phyloP scores from a whole-genome alignment of 2,329 filamentous ascomycete genomes.

The Cytospora paraplurivora region DNA sequence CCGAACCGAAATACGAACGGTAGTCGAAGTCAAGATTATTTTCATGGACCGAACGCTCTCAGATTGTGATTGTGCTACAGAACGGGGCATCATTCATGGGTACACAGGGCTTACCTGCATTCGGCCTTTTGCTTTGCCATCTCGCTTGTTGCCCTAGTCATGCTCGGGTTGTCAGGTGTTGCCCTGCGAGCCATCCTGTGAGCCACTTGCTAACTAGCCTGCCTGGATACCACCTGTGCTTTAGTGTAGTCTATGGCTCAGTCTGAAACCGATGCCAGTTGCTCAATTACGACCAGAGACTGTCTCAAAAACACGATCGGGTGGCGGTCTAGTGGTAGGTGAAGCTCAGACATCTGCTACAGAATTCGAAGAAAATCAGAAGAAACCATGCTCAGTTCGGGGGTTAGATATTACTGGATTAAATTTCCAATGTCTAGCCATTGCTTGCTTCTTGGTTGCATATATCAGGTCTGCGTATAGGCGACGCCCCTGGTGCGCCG shows the following conservation, averaged over 20 bases:
- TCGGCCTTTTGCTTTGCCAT: background rate
- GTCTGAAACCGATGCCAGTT: background rate
- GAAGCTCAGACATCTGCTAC: background rate
- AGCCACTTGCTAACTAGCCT: background rate
- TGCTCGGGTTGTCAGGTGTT: background rate
- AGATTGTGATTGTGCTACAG: background rate
- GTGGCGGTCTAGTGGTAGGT: background rate
- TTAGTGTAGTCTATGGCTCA: background rate
- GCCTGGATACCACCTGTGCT: background rate
- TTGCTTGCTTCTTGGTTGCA: slow-evolving; percentile 8
- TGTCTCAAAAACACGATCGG: background rate
- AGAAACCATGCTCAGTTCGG: too few species aligned
- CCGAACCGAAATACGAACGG: background rate
- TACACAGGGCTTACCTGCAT: background rate
- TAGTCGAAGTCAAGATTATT: background rate
- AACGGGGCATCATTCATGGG: background rate
- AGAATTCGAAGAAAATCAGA: background rate
- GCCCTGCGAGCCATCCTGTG: background rate
- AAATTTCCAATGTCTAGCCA: background rate
- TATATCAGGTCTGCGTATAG: slow-evolving; percentile 1
- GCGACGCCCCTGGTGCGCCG: slow-evolving; percentile 1
- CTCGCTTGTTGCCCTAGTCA: background rate
- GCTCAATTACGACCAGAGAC: background rate
- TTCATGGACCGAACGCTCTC: background rate
- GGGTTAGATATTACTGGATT: background rate